Conservation (phyloP, 305 asterid genomes). For the Fraxinus sp. region DNA sequence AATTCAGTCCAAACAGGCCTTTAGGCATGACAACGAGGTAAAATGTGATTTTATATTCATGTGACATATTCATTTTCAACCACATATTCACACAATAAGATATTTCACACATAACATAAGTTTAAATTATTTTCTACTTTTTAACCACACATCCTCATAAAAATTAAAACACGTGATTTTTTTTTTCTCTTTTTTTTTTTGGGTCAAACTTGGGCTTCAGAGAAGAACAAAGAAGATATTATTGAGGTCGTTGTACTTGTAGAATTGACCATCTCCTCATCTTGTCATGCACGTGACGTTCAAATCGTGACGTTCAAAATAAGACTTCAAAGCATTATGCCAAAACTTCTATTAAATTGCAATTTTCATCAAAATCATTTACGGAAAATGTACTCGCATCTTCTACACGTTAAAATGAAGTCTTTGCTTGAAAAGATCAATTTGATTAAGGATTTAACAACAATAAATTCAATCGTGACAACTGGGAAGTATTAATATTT, state of each 20-base stretch:
- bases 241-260: neutral
- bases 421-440: neutral
- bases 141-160: no score
- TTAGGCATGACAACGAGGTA: no score
- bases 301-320: neutral
- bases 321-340: neutral
- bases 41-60: no score
- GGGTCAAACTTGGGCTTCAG: neutral
- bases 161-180: no score
- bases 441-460: neutral
- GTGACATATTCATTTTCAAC: no score
- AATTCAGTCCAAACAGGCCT: no score
- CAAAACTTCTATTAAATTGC: neutral
- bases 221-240: neutral
- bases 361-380: neutral
- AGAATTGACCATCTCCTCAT: neutral
- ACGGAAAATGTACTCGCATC: neutral
- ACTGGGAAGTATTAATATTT: neutral
- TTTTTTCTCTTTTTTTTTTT: no score
- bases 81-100: no score
- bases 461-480: neutral
- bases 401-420: neutral
- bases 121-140: no score
- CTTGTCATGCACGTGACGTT: neutral
- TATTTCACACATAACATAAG: no score